These are phyloP conservation scores for Polygonum maritimum DNA, from an alignment of 148 eudicot genomes.

Conservation along the genomic window DNA sequence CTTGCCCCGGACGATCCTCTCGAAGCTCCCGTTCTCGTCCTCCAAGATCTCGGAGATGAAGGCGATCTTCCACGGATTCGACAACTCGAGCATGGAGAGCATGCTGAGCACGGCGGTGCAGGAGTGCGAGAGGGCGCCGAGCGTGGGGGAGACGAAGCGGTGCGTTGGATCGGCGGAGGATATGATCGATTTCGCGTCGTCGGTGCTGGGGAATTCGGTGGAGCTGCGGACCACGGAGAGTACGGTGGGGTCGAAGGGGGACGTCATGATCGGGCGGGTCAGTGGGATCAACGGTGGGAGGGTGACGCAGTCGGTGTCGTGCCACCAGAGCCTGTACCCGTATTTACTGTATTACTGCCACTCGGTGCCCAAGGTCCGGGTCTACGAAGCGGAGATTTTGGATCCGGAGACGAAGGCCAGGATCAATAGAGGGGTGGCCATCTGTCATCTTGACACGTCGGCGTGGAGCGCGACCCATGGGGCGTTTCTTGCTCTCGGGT, in stretches of 20 bases:
- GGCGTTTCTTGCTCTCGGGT: constrained; percentile 67
- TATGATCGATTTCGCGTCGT: constrained; percentile 76
- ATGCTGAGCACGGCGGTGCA: constrained; percentile 35
- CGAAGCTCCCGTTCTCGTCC: constrained; percentile 62
- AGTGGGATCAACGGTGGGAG: constrained; percentile 62
- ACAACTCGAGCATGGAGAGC: constrained; percentile 47
- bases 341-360: constrained; percentile 80
- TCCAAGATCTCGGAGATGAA: constrained; percentile 29
- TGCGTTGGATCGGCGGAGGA: constrained; percentile 78
- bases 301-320: constrained; percentile 63
- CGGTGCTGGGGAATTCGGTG: constrained; percentile 46
- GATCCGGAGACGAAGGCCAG: constrained; percentile 41
- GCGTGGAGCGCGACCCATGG: constrained; percentile 74
- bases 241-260: constrained; percentile 34
- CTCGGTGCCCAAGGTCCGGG: constrained; percentile 79
- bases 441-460: constrained; percentile 82
- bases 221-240: constrained; percentile 49
- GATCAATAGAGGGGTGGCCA: constrained; percentile 77
- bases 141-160: constrained; percentile 59
- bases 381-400: constrained; percentile 69
- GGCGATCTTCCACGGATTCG: constrained; percentile 56
- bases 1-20: constrained; percentile 49
- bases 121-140: constrained; percentile 72
- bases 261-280: constrained; percentile 54
- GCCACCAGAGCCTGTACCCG: constrained; percentile 79